Evolutionary conservation across 2,329 filamentous ascomycete species (phyloP), one percentile per base, ranked within the genome.

Genomic region (Paramyrothecium roridum): DNA sequence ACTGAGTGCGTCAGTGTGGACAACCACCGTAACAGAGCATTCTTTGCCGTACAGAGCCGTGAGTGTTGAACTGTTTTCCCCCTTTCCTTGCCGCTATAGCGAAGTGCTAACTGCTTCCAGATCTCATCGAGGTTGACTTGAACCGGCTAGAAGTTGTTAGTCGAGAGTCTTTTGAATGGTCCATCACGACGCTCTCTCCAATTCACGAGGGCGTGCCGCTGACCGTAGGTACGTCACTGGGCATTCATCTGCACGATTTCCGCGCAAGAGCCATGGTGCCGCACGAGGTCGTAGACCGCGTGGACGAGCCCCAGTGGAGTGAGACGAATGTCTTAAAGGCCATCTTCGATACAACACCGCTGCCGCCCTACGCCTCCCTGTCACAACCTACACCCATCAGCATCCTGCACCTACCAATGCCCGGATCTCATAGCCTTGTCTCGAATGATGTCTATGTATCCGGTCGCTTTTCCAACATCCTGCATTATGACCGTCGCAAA

Each of bases 401-500:
- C 48, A 92, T 97, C 58, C 76, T 96, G 2, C 91, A 96, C 67
- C 77, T 93, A 26, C 87, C 87, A 16, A 78, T 76, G 10, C 74
- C 83, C 1, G 81, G 80, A 0, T 71, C 76, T 10, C 70, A 70
- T 11, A 74, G 76, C 50, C 78, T 83, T 58, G 78, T 86, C 19
- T 89, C 90, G 51, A 82, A 88, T 56, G 89, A 95, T 30, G 95
- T 98, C 45, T 93, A 93, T 75, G 85, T 97, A 37, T 91, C 89
- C 4, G 93, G 93, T 0, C 85, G 93, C 17, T 97, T 97, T 68
- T 89, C 92, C 4, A 93, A 86, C 64, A 90, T 97, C 55, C 77
- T 97, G 3, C 88, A 91, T 67, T 98, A 96, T 72, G 92, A 97
- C 67, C 84, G 92, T 3, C 87, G 93, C 48, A 91, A 84, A 70